Conservation (phyloP, 2,329 filamentous ascomycete species). For the Cryoendolithus antarcticus region DNA sequence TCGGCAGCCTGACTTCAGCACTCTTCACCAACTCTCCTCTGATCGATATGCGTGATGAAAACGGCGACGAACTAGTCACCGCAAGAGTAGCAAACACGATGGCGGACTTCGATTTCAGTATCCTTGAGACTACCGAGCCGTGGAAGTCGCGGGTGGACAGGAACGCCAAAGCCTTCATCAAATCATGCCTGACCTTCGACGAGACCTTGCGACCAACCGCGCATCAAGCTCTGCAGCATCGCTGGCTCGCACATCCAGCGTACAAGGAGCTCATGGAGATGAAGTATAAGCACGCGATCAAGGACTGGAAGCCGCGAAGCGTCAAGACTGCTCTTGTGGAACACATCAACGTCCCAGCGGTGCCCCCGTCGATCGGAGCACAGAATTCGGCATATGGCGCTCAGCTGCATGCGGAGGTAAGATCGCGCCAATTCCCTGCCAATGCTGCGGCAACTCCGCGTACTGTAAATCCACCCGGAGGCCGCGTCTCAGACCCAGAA, state of each 20-base stretch:
- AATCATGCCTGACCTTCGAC: slow-evolving; percentile 37
- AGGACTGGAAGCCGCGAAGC: slow-evolving; percentile 35
- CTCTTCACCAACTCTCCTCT: slow-evolving; percentile 40
- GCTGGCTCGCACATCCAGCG: slow-evolving; percentile 43
- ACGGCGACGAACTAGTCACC: slow-evolving; percentile 6
- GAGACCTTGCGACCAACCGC: slow-evolving; percentile 40
- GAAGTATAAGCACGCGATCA: slow-evolving; percentile 37
- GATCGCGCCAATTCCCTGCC: slow-evolving; percentile 1
- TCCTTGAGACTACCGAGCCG: slow-evolving; percentile 30
- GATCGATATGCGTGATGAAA: slow-evolving; percentile 11
- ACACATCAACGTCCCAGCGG: background rate
- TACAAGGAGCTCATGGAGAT: slow-evolving; percentile 36
- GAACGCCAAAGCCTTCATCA: slow-evolving; percentile 42
- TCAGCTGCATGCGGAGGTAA: slow-evolving; percentile 1
- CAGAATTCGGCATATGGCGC: background rate
- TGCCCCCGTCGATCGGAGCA: background rate
- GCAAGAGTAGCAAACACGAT: background rate
- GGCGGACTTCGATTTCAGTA: slow-evolving; percentile 24
- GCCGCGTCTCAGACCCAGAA: too few relatives aligned
- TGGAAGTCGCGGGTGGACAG: slow-evolving; percentile 28
- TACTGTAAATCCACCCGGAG: too few relatives aligned
- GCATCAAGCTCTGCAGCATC: slow-evolving; percentile 40
- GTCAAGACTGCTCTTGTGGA: slow-evolving; percentile 2
- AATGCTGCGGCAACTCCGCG: too few relatives aligned
- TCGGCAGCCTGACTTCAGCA: slow-evolving; percentile 43